A percentile compares a stretch with the other conserved stretches of the same genome.
Conservation (phyloP, 345 rosid genomes). For the Aquilaria yunnanensis region DNA sequence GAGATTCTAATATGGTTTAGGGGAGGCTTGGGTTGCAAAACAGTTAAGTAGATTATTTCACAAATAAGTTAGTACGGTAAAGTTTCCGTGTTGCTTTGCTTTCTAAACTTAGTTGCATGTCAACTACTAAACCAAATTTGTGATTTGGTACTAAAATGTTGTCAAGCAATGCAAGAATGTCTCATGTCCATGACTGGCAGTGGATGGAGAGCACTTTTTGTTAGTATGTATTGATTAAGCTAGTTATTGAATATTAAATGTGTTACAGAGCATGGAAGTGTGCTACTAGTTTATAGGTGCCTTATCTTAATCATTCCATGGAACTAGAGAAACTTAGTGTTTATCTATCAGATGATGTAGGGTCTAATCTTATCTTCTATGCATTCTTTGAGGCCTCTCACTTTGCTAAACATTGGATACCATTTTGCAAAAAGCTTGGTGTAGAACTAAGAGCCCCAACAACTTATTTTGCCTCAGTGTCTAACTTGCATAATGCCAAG, state of each 20-base stretch:
- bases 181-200: too few species aligned
- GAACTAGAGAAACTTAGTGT: slow-evolving; percentile 41
- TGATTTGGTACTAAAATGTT: too few species aligned
- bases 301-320: too few species aligned
- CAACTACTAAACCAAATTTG: background rate
- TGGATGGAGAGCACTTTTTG: background rate
- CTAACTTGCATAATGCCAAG: background rate
- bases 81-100: too few species aligned
- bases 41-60: too few species aligned
- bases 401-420: slow-evolving; percentile 56
- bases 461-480: slow-evolving; percentile 33
- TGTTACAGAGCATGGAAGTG: too few species aligned
- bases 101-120: background rate
- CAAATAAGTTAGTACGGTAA: too few species aligned
- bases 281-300: too few species aligned
- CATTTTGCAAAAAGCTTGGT: slow-evolving; percentile 44
- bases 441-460: slow-evolving; percentile 60
- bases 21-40: too few species aligned
- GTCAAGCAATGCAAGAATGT: too few species aligned
- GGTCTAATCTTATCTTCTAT: slow-evolving; percentile 49
- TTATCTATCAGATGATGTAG: slow-evolving; percentile 69
- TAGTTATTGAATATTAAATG: too few species aligned
- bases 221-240: slow-evolving; percentile 52
- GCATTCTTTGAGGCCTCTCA: slow-evolving; percentile 50
- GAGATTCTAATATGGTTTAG: too few species aligned